These are phyloP conservation scores for Phytophthora sansomeana DNA, from an alignment of 352 stramenopile species.

Conservation along the genomic window DNA sequence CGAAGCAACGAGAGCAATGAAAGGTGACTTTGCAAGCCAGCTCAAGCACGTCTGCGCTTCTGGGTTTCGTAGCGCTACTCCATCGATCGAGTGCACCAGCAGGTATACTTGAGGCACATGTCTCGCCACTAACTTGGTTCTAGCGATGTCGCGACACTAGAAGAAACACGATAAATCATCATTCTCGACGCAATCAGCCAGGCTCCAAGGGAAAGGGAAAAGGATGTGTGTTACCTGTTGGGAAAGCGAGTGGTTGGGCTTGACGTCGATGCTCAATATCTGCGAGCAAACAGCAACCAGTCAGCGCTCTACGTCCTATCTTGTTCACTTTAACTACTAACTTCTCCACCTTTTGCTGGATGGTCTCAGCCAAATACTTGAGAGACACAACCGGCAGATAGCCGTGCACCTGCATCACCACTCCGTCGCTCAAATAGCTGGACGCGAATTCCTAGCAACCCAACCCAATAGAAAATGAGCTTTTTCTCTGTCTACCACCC, in stretches of 20 bases:
- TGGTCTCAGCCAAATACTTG: constrained; percentile 45
- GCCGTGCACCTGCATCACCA: constrained; percentile 64
- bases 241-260: constrained; percentile 40
- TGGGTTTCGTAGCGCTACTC: constrained; percentile 45
- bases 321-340: too few relatives aligned
- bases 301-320: too few relatives aligned
- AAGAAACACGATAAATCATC: background rate
- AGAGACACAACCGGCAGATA: constrained; percentile 65
- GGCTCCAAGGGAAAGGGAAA: too few relatives aligned
- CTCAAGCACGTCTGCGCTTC: constrained; percentile 64
- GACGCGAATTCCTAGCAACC: constrained; percentile 52
- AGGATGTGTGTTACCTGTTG: constrained; percentile 31
- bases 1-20: constrained; percentile 56
- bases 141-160: constrained; percentile 46
- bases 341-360: constrained; percentile 51
- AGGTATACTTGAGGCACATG: constrained; percentile 44
- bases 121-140: constrained; percentile 13
- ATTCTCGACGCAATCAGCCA: too few relatives aligned
- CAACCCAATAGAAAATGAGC: constrained; percentile 1
- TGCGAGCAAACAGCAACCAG: too few relatives aligned
- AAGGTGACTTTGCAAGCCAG: constrained; percentile 49
- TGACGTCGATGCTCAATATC: constrained; percentile 33
- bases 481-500: background rate
- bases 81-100: constrained; percentile 68
- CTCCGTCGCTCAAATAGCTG: constrained; percentile 32